phyloP scores from a whole-genome alignment of 805 yeast genomes.

The Starmerella vitae region DNA sequence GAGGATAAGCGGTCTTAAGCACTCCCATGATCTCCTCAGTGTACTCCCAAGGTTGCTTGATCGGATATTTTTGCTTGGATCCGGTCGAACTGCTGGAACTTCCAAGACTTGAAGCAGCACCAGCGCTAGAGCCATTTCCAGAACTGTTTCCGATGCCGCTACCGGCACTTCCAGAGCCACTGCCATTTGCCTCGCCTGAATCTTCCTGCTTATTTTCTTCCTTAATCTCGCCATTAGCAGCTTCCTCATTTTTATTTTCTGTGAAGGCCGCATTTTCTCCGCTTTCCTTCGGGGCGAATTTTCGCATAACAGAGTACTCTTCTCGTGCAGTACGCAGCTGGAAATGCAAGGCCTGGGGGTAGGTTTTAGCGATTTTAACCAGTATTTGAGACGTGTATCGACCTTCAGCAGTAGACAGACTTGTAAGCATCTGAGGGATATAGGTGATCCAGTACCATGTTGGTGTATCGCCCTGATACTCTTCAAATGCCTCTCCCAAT shows the following conservation, averaged over 20 bases:
- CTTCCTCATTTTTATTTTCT: background rate
- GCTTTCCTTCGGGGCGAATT: slow-evolving; percentile 24
- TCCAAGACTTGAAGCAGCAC: background rate
- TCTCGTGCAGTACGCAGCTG: slow-evolving; percentile 90
- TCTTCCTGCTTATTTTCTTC: background rate
- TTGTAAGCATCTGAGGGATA: slow-evolving; percentile 83
- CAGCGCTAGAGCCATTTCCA: background rate
- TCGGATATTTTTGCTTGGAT: background rate
- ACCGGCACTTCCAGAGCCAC: background rate
- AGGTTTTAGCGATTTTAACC: slow-evolving; percentile 85
- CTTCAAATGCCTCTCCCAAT: slow-evolving; percentile 74
- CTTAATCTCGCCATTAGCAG: background rate
- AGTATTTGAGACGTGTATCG: slow-evolving; percentile 73
- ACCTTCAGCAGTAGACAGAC: slow-evolving; percentile 85
- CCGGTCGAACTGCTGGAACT: slow-evolving; percentile 5
- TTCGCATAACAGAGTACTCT: slow-evolving; percentile 77
- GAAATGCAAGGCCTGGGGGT: slow-evolving; percentile 95
- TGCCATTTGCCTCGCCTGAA: background rate
- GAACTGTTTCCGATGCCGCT: background rate
- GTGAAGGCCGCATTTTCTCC: background rate
- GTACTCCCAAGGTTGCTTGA: slow-evolving; percentile 83
- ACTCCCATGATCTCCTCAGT: slow-evolving; percentile 89
- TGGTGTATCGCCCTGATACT: slow-evolving; percentile 90
- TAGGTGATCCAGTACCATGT: slow-evolving; percentile 99
- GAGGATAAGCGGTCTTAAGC: slow-evolving; percentile 89